Percentiles rank a stretch among this genome's conserved stretches.
These are phyloP conservation scores for Teratosphaeria gauchensis DNA, from an alignment of 2,329 filamentous ascomycete genomes.

Conservation along the genomic window DNA sequence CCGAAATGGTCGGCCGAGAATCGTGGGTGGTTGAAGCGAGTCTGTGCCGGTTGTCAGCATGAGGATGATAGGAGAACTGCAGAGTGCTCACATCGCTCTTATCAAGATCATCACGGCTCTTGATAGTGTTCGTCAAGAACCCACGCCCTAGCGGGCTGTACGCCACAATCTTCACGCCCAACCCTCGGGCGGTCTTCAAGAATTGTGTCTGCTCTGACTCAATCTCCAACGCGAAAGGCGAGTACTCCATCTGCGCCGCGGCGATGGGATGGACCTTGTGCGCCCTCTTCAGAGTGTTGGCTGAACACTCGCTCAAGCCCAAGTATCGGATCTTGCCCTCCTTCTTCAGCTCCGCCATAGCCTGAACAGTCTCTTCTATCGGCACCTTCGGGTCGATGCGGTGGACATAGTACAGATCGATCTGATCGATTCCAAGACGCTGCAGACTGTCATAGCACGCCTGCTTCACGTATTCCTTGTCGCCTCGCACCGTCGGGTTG, in stretches of 20 bases:
- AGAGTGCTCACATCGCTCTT: slow-evolving; percentile 1
- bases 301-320: slow-evolving; percentile 42
- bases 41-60: slow-evolving; percentile 10
- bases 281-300: slow-evolving; percentile 42
- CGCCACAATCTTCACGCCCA: slow-evolving; percentile 35
- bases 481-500: slow-evolving; percentile 21
- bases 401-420: slow-evolving; percentile 38
- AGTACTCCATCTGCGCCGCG: slow-evolving; percentile 47
- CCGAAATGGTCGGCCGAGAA: slow-evolving; percentile 22
- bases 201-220: slow-evolving; percentile 34
- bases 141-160: slow-evolving; percentile 33
- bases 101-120: slow-evolving; percentile 29
- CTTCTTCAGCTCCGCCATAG: slow-evolving; percentile 37
- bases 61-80: not conserved
- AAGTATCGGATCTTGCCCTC: slow-evolving; percentile 47
- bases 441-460: slow-evolving; percentile 29
- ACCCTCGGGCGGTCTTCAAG: slow-evolving; percentile 37
- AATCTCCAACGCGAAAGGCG: slow-evolving; percentile 41
- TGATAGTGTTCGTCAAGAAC: slow-evolving; percentile 35
- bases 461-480: slow-evolving; percentile 28
- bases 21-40: slow-evolving; percentile 19
- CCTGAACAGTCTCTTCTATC: slow-evolving; percentile 36
- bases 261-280: slow-evolving; percentile 40
- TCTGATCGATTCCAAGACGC: slow-evolving; percentile 28
- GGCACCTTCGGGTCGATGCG: slow-evolving; percentile 34